phyloP scores from a whole-genome alignment of 169 alveolate species.

The Plasmodium falciparum region DNA sequence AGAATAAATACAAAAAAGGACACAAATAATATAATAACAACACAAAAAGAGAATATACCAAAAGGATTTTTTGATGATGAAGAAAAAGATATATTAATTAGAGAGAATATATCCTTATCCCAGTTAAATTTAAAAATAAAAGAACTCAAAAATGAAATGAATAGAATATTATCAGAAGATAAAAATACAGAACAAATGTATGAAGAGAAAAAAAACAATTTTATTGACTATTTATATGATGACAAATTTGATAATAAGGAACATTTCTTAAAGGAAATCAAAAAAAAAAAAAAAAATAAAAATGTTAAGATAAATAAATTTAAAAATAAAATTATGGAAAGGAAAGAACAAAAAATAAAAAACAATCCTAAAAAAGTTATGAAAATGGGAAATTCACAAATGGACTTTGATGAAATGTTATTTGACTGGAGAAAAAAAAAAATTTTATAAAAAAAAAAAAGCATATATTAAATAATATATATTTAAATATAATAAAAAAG shows the following conservation, averaged over 20 bases:
- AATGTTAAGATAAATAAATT: conserved; percentile 1
- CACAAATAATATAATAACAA: background rate
- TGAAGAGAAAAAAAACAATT: conserved; percentile 54
- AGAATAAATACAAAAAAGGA: background rate
- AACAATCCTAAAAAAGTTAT: background rate
- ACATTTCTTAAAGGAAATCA: conserved; percentile 42
- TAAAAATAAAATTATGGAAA: conserved; percentile 11
- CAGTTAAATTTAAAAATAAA: conserved; percentile 39
- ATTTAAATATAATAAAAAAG: background rate
- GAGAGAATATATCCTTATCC: conserved; percentile 49
- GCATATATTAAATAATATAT: background rate
- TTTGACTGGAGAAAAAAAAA: conserved; percentile 64
- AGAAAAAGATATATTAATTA: conserved; percentile 56
- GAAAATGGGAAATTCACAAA: background rate
- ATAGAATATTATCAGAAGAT: conserved; percentile 20
- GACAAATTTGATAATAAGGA: conserved; percentile 65
- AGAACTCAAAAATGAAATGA: conserved; percentile 58
- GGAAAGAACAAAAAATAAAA: background rate
- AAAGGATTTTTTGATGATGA: conserved; percentile 60
- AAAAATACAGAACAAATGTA: conserved; percentile 27
- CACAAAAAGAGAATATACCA: conserved; percentile 24
- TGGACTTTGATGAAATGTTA: conserved; percentile 4
- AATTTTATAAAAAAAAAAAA: background rate
- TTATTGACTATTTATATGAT: conserved; percentile 60
- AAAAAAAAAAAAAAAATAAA: background rate